phyloP scores from a whole-genome alignment of 805 yeast species.

The Yamadazyma endophytica region DNA sequence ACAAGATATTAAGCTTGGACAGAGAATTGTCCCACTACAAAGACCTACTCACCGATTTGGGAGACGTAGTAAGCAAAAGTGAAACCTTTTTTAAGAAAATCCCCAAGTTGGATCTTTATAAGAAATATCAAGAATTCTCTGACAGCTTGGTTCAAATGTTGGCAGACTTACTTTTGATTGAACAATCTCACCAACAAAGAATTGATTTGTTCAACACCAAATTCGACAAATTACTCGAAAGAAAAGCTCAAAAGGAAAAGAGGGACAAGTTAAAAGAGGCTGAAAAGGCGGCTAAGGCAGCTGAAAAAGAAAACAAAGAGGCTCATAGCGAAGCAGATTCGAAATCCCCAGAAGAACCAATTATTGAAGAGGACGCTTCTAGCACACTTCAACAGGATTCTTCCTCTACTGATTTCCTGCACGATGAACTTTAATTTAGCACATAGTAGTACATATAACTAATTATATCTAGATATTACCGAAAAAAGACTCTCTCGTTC shows the following conservation, averaged over 20 bases:
- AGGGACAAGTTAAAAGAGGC: conserved; percentile 28
- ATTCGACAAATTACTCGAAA: conserved; percentile 23
- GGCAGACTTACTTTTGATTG: conserved; percentile 25
- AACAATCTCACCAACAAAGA: conserved; percentile 26
- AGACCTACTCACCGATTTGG: conserved; percentile 23
- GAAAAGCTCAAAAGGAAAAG: conserved; percentile 28
- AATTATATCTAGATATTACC: too few species aligned
- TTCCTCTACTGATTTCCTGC: too few species aligned
- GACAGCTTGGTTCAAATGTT: conserved; percentile 24
- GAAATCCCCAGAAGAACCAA: conserved; percentile 3
- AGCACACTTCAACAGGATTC: too few species aligned
- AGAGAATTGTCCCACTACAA: conserved; percentile 21
- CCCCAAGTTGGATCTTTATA: conserved; percentile 22
- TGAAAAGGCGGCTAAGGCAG: conserved; percentile 17
- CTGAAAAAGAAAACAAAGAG: conserved; percentile 7
- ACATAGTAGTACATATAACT: too few species aligned
- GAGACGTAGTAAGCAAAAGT: conserved; percentile 14
- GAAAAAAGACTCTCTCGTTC: too few species aligned
- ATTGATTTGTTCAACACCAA: conserved; percentile 21
- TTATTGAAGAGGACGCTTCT: conserved; percentile 1
- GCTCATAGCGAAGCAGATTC: conserved; percentile 7
- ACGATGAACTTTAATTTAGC: too few species aligned
- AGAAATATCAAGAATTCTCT: conserved; percentile 20
- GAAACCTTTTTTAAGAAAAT: conserved; percentile 17
- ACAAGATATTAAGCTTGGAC: conserved; percentile 23